A percentile compares a stretch with the other conserved stretches of the same genome.
Evolutionary conservation across 768 basidiomycete species (phyloP).

Genomic region (Suillus sp.): DNA sequence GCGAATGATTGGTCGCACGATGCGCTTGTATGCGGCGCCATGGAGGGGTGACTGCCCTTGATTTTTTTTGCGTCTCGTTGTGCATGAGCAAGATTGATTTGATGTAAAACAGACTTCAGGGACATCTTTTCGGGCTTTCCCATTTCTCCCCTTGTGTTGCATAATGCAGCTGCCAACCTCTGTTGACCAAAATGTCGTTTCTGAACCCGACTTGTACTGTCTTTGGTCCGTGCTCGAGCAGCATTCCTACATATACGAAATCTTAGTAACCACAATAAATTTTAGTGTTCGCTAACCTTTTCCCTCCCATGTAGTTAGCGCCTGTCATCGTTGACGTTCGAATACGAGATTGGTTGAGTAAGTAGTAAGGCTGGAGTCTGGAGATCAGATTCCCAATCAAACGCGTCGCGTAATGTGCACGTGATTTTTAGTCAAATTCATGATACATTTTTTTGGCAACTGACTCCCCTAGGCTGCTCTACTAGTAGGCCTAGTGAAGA

Average conservation of each 20-base stretch:
- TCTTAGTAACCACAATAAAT: not conserved
- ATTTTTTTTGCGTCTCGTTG: conserved; percentile 14
- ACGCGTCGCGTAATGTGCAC: not conserved
- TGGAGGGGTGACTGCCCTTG: not conserved
- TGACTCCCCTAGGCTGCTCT: too few species aligned
- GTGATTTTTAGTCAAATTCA: not conserved
- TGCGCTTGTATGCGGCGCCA: not conserved
- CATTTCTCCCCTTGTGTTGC: conserved; percentile 17
- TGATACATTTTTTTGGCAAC: too few species aligned
- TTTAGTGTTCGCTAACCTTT: conserved; percentile 44
- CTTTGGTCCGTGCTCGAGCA: conserved; percentile 58
- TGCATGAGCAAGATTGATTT: conserved; percentile 32
- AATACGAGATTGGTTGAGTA: not conserved
- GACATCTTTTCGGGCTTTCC: conserved; percentile 9
- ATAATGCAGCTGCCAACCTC: conserved; percentile 51
- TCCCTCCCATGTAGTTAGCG: conserved; percentile 79
- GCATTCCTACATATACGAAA: conserved; percentile 46
- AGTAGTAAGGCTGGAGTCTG: not conserved
- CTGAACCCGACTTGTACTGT: conserved; percentile 54
- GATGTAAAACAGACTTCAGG: conserved; percentile 20
- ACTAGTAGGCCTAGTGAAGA: not conserved
- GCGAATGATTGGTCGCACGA: conserved; percentile 14
- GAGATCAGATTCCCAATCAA: not conserved
- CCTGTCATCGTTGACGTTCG: conserved; percentile 49
- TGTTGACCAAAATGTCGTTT: conserved; percentile 64